phyloP scores from a whole-genome alignment of 495 filamentous ascomycete genomes.

The Lasiosphaeria hispida region DNA sequence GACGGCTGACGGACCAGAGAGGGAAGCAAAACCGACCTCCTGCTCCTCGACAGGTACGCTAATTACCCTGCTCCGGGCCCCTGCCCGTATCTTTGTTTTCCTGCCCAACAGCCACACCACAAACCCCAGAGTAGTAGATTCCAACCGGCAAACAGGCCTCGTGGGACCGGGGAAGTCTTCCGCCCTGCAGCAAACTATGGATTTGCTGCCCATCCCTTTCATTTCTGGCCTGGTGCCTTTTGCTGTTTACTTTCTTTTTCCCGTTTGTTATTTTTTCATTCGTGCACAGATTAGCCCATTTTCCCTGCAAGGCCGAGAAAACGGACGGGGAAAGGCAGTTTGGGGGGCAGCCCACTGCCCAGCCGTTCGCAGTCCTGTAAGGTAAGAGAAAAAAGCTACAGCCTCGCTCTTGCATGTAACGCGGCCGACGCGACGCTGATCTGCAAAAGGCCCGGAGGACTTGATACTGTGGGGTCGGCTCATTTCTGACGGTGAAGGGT shows the following conservation, averaged over 20 bases:
- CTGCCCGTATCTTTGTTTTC: background rate
- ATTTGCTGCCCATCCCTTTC: background rate
- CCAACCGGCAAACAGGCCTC: slow-evolving; percentile 16
- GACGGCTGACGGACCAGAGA: too few species aligned
- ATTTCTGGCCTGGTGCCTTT: background rate
- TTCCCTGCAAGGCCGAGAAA: background rate
- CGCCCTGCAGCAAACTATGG: slow-evolving; percentile 21
- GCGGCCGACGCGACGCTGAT: too few species aligned
- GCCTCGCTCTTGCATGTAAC: too few species aligned
- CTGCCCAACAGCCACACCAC: background rate
- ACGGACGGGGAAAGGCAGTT: background rate
- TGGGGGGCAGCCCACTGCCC: too few species aligned
- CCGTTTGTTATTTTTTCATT: background rate
- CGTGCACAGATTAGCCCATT: background rate
- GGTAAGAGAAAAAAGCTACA: too few species aligned
- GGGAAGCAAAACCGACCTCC: too few species aligned
- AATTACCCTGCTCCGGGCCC: background rate
- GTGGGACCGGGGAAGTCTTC: slow-evolving; percentile 26
- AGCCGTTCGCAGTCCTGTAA: too few species aligned
- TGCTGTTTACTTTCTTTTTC: background rate
- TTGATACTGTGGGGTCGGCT: slow-evolving; percentile 9
- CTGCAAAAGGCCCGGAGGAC: background rate
- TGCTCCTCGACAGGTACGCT: too few species aligned
- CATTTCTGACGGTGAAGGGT: background rate
- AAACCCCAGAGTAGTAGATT: background rate